Base-by-base conservation (phyloP, 495 filamentous ascomycete genomes). In the Penicillium roqueforti region DNA sequence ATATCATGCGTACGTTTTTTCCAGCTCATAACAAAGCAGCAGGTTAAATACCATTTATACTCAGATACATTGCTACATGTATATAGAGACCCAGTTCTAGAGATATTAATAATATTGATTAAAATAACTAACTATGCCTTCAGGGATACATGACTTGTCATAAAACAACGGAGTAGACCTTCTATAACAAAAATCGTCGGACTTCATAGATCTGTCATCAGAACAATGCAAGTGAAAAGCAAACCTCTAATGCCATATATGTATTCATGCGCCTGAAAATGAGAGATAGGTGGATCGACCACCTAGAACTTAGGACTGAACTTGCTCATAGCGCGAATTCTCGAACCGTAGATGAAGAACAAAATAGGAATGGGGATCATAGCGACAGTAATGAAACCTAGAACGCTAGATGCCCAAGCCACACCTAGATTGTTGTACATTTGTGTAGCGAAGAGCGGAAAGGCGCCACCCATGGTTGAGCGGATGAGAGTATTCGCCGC, bases 341-440 rank as follows among this genome's bases (percentile, higher is more conserved):
- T 77, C 61, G 75, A 78, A 3, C 87, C 87, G 57, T 80, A 89
- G n/a, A 80, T 66, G 58, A 75, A 89, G 66, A 92, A 91, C 26
- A 87, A 58, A 46, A 87, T 73, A 5, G 87, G 87, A 19, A 89
- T 83, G 0, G 87, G 87, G 10, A 89, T 74, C 70, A 91, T 77
- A 6, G 80, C 74, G 22, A 80, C 58, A 3, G 81, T 76, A 38
- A 90, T 72, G 47, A 86, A 87, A 0, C 78, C 87, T 23, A 89
- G 73, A 40, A 89, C 69, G 65, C 78, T 83, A 4, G 80, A 83
- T 3, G 83, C 86, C 70, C 85, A 87, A 4, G 69, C 70, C 6
- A 87, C 81, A 1, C 84, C 86, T 10, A 87, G 66, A 18, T 77
- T 80, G 26, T 80, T 70, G 42, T 82, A 87, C 76, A 88, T 74